Conservation (phyloP, 1,284 basidiomycete species). For the Tremellales sp. region DNA sequence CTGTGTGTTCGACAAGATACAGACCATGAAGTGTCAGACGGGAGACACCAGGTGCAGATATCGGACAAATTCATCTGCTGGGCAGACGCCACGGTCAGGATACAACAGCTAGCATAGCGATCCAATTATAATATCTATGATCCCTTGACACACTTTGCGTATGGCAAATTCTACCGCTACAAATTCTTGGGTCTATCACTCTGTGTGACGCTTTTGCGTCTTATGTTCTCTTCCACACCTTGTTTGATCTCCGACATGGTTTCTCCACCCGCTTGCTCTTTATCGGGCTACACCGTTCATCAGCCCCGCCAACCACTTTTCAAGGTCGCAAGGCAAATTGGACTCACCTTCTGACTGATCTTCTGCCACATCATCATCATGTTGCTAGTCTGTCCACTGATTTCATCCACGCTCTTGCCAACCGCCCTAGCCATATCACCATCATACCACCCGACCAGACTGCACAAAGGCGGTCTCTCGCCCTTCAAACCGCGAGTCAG, state of each 20-base stretch:
- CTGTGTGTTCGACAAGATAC: too few relatives aligned
- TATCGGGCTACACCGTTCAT: conserved; percentile 30
- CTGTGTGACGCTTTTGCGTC: background rate
- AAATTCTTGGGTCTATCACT: background rate
- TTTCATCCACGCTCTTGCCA: conserved; percentile 42
- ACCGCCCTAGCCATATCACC: conserved; percentile 31
- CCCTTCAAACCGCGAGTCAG: conserved; percentile 25
- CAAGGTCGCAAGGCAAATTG: background rate
- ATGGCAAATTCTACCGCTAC: too few relatives aligned
- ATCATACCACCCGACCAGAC: conserved; percentile 38
- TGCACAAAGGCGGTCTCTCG: conserved; percentile 39
- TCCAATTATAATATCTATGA: too few relatives aligned
- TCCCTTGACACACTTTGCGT: too few relatives aligned
- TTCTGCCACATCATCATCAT: conserved; percentile 41
- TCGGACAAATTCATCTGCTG: too few relatives aligned
- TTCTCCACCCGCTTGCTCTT: conserved; percentile 31
- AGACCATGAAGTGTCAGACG: too few relatives aligned
- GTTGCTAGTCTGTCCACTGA: conserved; percentile 26
- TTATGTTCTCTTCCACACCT: conserved; percentile 2
- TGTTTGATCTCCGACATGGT: conserved; percentile 27
- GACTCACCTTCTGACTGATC: conserved; percentile 35
- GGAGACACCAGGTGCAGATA: too few relatives aligned
- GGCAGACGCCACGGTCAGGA: too few relatives aligned
- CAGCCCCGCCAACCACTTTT: background rate
- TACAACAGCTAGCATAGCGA: too few relatives aligned